phyloP scores from a whole-genome alignment of 2,329 filamentous ascomycete species.

The Xylariaceae sp. region DNA sequence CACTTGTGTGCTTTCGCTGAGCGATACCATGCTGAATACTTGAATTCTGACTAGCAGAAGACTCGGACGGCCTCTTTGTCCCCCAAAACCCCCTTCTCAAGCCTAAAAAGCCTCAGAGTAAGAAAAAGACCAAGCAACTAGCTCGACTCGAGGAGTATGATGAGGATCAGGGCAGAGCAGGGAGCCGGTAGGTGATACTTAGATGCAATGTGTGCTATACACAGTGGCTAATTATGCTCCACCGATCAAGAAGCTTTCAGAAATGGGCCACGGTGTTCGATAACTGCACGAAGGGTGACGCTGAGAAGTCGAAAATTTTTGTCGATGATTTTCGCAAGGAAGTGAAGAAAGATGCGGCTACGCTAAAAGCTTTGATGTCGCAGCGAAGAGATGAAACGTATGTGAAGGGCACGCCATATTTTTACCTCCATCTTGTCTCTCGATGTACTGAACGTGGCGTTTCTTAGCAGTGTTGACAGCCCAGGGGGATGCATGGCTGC shows the following conservation, averaged over 20 bases:
- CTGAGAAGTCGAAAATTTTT: conserved; percentile 26
- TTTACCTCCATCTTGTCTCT: background rate
- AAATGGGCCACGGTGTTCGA: conserved; percentile 27
- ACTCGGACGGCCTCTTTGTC: conserved; percentile 10
- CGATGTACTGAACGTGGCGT: conserved; percentile 4
- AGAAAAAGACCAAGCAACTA: conserved; percentile 17
- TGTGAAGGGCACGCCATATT: conserved; percentile 5
- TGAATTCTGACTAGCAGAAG: conserved; percentile 6
- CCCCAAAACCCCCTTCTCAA: background rate
- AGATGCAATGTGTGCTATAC: background rate
- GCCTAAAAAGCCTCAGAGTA: conserved; percentile 5
- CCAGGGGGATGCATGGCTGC: conserved; percentile 7
- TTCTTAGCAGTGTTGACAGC: conserved; percentile 9
- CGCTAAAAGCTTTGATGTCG: conserved; percentile 19
- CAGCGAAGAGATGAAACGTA: conserved; percentile 29
- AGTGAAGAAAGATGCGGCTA: conserved; percentile 18
- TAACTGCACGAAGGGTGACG: conserved; percentile 26
- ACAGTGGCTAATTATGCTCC: background rate
- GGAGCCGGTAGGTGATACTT: conserved; percentile 18
- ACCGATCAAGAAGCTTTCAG: conserved; percentile 21
- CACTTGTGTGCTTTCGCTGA: too few species aligned
- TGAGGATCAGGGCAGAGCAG: conserved; percentile 24
- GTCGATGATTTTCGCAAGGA: conserved; percentile 25
- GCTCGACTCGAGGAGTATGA: conserved; percentile 28
- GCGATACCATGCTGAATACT: background rate